phyloP scores from a whole-genome alignment of 2,329 filamentous ascomycete genomes.

The Fusarium ramigenum region DNA sequence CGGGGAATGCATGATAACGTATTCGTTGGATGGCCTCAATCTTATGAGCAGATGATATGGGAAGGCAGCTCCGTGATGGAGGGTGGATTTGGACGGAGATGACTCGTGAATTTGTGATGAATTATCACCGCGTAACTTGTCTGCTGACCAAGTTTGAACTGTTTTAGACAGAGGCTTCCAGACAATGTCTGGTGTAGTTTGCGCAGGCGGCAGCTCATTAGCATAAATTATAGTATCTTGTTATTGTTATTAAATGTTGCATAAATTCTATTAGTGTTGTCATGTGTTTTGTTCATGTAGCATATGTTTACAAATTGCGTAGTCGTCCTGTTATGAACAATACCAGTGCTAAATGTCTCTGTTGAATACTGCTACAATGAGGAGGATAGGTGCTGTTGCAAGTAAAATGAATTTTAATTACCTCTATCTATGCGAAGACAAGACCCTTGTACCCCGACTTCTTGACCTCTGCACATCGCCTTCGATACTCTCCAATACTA shows the following conservation, averaged over 20 bases:
- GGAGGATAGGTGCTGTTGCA: accelerated
- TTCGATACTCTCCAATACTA: conserved; percentile 17
- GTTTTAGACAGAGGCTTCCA: not conserved
- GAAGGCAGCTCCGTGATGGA: not conserved
- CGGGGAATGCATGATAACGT: not conserved
- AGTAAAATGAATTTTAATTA: not conserved
- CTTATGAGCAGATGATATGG: not conserved
- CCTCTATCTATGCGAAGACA: conserved; percentile 1
- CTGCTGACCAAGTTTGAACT: not conserved
- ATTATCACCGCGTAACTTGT: too few relatives aligned
- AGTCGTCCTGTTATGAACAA: too few relatives aligned
- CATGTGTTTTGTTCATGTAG: accelerated
- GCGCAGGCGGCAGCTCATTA: accelerated
- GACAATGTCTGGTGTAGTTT: not conserved
- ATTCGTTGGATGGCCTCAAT: not conserved
- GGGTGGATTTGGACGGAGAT: accelerated
- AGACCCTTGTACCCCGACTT: conserved; percentile 4
- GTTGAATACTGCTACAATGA: accelerated
- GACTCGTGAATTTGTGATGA: not conserved
- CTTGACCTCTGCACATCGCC: conserved; percentile 15
- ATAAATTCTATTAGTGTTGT: not conserved
- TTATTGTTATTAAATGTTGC: accelerated
- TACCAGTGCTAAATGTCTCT: accelerated
- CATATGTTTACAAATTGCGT: too few relatives aligned
- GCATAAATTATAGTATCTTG: not conserved